A percentile compares a stretch with the other conserved stretches of the same genome.
phyloP scores from a whole-genome alignment of 306 rosid genomes.

The Coriaria nepalensis region DNA sequence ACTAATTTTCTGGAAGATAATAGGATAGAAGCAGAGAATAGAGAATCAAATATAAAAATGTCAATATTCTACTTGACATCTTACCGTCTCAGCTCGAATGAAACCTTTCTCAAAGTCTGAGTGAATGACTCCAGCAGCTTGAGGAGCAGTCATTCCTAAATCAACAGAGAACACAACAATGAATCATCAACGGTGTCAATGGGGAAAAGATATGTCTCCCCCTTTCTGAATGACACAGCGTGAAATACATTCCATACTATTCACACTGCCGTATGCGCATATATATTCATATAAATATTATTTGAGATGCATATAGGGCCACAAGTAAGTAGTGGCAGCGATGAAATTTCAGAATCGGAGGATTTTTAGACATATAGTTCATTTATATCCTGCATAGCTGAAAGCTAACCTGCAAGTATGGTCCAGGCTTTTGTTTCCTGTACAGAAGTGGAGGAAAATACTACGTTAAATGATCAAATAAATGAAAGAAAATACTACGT shows the following conservation, averaged over 20 bases:
- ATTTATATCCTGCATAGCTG: constrained; percentile 7
- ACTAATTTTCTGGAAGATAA: too few species aligned
- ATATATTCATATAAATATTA: too few species aligned
- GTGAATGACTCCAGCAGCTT: constrained; percentile 98
- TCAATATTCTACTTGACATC: constrained; percentile 10
- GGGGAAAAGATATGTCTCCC: too few species aligned
- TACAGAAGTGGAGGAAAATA: constrained; percentile 19
- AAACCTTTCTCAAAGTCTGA: constrained; percentile 98
- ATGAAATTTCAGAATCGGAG: too few species aligned
- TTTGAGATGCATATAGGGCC: too few species aligned
- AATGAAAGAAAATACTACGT: constrained; percentile 15
- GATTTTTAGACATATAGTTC: too few species aligned
- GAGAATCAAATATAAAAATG: neutral
- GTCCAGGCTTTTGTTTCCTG: constrained; percentile 99
- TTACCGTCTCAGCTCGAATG: constrained; percentile 94
- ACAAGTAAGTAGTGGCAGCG: too few species aligned
- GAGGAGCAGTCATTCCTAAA: constrained; percentile 98
- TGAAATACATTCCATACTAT: too few species aligned
- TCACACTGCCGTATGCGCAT: too few species aligned
- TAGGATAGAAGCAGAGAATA: neutral
- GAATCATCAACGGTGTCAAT: neutral
- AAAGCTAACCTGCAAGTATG: constrained; percentile 69
- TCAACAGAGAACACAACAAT: constrained; percentile 19
- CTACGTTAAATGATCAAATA: constrained; percentile 5
- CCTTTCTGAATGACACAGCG: too few species aligned